phyloP scores from a whole-genome alignment of 2,329 filamentous ascomycete genomes.

The Alternaria consortialis region DNA sequence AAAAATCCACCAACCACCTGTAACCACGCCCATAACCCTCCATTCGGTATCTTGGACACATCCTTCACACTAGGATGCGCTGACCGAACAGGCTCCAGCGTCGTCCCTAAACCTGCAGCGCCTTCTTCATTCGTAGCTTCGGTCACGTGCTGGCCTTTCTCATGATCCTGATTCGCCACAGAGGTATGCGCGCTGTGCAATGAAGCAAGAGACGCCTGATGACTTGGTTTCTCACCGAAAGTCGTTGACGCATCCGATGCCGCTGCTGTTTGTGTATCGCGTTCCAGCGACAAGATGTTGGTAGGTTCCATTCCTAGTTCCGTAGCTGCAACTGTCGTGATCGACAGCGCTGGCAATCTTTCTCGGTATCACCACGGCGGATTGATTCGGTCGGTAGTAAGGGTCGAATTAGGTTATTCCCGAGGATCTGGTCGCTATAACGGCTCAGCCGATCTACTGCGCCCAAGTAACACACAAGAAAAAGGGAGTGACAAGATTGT shows the following conservation, averaged over 20 bases:
- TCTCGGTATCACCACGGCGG: neutral
- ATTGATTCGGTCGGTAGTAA: neutral
- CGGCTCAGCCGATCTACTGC: neutral
- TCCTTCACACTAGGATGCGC: slow-evolving; percentile 52
- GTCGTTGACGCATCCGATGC: slow-evolving; percentile 1
- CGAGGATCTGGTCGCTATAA: neutral
- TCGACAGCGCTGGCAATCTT: neutral
- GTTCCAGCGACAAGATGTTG: slow-evolving; percentile 2
- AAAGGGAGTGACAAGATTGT: neutral
- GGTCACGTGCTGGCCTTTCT: slow-evolving; percentile 26
- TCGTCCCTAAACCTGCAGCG: slow-evolving; percentile 1
- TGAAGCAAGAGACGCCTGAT: slow-evolving; percentile 22
- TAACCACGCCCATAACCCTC: slow-evolving; percentile 58
- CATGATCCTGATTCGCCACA: slow-evolving; percentile 15
- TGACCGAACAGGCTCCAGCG: slow-evolving; percentile 33
- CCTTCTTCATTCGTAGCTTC: slow-evolving; percentile 13
- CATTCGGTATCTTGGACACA: slow-evolving; percentile 56
- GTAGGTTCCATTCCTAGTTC: neutral
- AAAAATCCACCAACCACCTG: slow-evolving; percentile 60
- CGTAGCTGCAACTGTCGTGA: neutral
- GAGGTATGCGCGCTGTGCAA: slow-evolving; percentile 17
- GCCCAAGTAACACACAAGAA: neutral
- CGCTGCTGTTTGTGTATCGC: neutral
- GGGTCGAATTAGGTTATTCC: neutral
- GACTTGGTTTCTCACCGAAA: slow-evolving; percentile 30